Evolutionary conservation across 1,139 yeast genomes (phyloP), one percentile per base, ranked within the genome.

Genomic region (Geotrichum citri-aurantii): DNA sequence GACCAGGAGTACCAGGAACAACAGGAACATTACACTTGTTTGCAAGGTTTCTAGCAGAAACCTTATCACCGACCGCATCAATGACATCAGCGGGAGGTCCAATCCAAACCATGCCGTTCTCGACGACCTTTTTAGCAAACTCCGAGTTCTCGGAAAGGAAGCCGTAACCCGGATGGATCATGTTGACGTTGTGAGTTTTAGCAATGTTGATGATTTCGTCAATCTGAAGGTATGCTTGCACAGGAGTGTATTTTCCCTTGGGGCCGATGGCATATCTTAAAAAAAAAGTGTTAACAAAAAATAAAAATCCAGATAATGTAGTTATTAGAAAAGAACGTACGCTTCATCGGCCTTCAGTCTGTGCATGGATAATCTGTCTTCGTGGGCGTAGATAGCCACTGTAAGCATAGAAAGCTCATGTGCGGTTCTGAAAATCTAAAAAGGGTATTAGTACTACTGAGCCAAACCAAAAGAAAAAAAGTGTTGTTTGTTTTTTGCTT

Each of bases 161-260:
- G 11, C 99, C 99, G 73, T 93, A 93, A 67, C 99, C 99, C 10
- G 99, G 99, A 73, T 93, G 99, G 73, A 93, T 92, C 95, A 93
- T 92, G 75, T 90, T 86, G 59, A 92, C 99, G 44, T 81, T 79
- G 74, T 92, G 97, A 64, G 82, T 81, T 73, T 85, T 85, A 59
- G 99, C 99, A 69, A 93, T 93, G 65, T 80, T 80, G 75, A 93
- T 87, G 67, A 93, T 93, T 77, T 93, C 98, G 74, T 93, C 99
- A 68, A 91, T 90, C 72, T 92, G 97, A 69, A 93, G 79, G 72
- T 93, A 93, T 10, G 99, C 98, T 71, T 90, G 96, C 52, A 93
- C 99, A 0, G 99, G 99, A 2, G 97, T 83, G 74, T 69, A 93
- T 75, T 93, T 88, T 63, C 97, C 97, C 69, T 85, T 84, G 64